Percentiles rank a stretch among this genome's conserved stretches.
Conservation (phyloP, 2,329 filamentous ascomycete species). For the Aspergillus chevalieri region DNA sequence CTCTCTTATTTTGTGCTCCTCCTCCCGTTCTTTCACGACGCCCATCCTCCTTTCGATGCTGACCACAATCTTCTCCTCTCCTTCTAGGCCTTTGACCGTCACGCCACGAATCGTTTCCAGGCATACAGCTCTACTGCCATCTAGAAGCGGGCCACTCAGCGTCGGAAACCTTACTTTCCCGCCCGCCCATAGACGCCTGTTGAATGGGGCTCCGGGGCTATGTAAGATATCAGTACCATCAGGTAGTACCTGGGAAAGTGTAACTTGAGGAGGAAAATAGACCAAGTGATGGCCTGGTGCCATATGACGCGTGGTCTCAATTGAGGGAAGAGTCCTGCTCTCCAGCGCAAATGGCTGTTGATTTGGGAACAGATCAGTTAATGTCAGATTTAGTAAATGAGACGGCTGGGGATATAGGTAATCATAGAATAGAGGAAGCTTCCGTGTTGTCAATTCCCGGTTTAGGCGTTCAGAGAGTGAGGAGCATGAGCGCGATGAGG, state of each 20-base stretch:
- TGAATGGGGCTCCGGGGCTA: conserved; percentile 65
- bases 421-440: conserved; percentile 47
- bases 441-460: conserved; percentile 43
- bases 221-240: conserved; percentile 84
- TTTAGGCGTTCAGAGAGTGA: conserved; percentile 36
- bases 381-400: conserved; percentile 58
- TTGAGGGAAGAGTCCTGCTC: conserved; percentile 30
- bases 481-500: conserved; percentile 16
- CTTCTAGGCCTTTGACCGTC: conserved; percentile 44
- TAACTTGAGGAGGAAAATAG: conserved; percentile 72
- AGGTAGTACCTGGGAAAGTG: conserved; percentile 57
- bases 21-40: conserved; percentile 31
- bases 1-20: conserved; percentile 28
- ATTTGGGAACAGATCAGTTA: conserved; percentile 50
- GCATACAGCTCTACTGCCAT: conserved; percentile 37
- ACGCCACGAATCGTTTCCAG: conserved; percentile 46
- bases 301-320: conserved; percentile 21
- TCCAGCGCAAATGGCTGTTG: conserved; percentile 16
- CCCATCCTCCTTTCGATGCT: conserved; percentile 51
- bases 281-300: conserved; percentile 67
- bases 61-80: conserved; percentile 56
- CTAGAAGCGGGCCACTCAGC: conserved; percentile 21
- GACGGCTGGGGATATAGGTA: conserved; percentile 57
- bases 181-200: conserved; percentile 81
- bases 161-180: conserved; percentile 58